Evolutionary conservation across 2,329 filamentous ascomycete genomes (phyloP).

Genomic region (Fusarium scirpi): DNA sequence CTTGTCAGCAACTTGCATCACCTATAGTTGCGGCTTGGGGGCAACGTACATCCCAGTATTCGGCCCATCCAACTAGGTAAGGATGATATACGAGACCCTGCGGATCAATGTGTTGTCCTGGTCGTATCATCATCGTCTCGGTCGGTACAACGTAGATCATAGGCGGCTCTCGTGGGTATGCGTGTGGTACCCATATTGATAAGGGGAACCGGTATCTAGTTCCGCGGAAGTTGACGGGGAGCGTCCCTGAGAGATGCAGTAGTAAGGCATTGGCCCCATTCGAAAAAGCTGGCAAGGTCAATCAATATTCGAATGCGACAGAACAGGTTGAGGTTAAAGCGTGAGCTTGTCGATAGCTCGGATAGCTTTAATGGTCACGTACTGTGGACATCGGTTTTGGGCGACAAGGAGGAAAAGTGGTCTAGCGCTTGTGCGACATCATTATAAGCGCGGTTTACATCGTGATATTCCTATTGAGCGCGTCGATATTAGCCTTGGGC

Average conservation of each 20-base stretch:
- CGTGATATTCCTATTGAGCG: slow-evolving; percentile 81
- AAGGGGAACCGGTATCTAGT: slow-evolving; percentile 91
- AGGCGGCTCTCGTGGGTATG: slow-evolving; percentile 87
- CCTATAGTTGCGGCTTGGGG: not conserved
- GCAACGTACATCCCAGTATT: slow-evolving; percentile 85
- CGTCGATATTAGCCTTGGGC: slow-evolving; percentile 25
- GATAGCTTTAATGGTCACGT: slow-evolving; percentile 43
- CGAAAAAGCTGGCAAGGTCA: slow-evolving; percentile 76
- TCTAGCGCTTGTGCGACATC: slow-evolving; percentile 87
- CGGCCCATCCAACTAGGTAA: slow-evolving; percentile 89
- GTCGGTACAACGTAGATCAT: slow-evolving; percentile 90
- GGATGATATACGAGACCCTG: slow-evolving; percentile 96
- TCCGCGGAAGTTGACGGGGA: slow-evolving; percentile 92
- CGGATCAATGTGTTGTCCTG: slow-evolving; percentile 93
- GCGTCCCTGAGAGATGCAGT: slow-evolving; percentile 84
- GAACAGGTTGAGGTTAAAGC: not conserved
- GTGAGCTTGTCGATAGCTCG: slow-evolving; percentile 48
- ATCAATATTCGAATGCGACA: slow-evolving; percentile 23
- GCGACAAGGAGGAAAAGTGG: slow-evolving; percentile 81
- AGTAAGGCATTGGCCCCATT: slow-evolving; percentile 89
- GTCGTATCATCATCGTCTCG: slow-evolving; percentile 87
- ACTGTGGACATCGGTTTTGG: slow-evolving; percentile 97
- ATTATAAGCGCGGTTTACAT: slow-evolving; percentile 92
- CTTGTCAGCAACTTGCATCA: slow-evolving; percentile 8
- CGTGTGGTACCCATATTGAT: slow-evolving; percentile 91